Base-by-base conservation (phyloP, 2,329 filamentous ascomycete species). In the Ophidiomyces ophidiicola region DNA sequence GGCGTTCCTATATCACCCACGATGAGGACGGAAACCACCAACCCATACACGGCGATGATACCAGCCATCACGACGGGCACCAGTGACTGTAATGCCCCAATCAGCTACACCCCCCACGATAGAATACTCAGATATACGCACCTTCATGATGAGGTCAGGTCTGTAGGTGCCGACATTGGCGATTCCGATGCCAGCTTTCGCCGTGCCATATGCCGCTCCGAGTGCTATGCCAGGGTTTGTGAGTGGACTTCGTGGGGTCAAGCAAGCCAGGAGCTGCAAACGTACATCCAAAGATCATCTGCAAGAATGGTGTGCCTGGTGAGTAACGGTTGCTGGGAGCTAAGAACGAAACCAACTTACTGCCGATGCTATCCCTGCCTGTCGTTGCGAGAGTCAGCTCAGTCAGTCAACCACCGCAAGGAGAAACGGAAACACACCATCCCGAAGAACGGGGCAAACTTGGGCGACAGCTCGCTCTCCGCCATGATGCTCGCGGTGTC, bases 21-120 rank as follows among this genome's bases (percentile, higher is more conserved):
- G 60, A 98, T 98, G 51, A 98, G 76, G 56, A 98, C 90, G 12
- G 88, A 82, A 51, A 98, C 87, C 55, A 98, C 90, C 52, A 98
- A 82, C 36, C 87, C 84, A 67, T 98, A 98, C 50, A 98, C 90
- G 43, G 90, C 90, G 56, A 98, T 85, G 59, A 98, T 98, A 76
- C 90, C 90, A 53, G 90, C 93, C 90, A 98, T 98, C 69, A 98
- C 65, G 38, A 69, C 66, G 20, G 66, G 66, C 37, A 69, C 67
- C 32, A 69, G 55, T 23, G 66, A 69, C 66, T 69, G 46, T 37
- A 21, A 19, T n/a, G 18, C 6, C 23, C 24, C 11, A 25, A 45
- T 57, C 43, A 56, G 51, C 39, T 23, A 43, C 19, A n/a, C 21
- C 20, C 23, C 8, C 6, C 14, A 12, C 10, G 6, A 15, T 23